Percentiles rank a stretch among this genome's conserved stretches.
Conservation (phyloP, 73 alveolate genomes). For the Diophrys sp. region DNA sequence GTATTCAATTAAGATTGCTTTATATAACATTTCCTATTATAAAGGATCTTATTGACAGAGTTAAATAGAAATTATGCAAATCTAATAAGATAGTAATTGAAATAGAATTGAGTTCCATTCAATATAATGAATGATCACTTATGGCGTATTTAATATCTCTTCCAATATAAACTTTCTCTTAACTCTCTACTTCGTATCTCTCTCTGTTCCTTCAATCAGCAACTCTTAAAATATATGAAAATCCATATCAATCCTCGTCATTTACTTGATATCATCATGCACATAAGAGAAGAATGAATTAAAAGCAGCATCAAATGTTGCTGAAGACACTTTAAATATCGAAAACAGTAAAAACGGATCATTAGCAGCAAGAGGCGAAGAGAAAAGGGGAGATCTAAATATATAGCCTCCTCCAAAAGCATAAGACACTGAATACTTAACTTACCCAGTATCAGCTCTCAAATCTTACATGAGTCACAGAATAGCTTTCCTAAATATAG, state of each 20-base stretch:
- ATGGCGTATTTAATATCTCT: conserved; percentile 21
- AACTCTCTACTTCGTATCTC: neutral
- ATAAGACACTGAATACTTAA: conserved; percentile 8
- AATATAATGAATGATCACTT: too few relatives aligned
- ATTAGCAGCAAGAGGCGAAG: conserved; percentile 9
- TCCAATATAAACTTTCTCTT: conserved; percentile 21
- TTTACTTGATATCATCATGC: conserved; percentile 18
- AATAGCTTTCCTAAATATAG: neutral
- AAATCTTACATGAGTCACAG: neutral
- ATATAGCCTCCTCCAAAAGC: conserved; percentile 22
- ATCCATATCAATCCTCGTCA: conserved; percentile 20
- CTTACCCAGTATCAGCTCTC: neutral
- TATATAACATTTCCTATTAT: too few relatives aligned
- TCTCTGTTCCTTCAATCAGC: neutral
- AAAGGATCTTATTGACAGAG: too few relatives aligned
- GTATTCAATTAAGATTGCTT: too few relatives aligned
- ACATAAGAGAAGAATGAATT: conserved; percentile 23
- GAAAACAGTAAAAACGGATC: conserved; percentile 16
- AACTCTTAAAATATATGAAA: conserved; percentile 11
- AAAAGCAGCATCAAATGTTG: conserved; percentile 9
- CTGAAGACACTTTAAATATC: conserved; percentile 7
- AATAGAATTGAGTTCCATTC: too few relatives aligned
- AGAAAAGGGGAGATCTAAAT: neutral
- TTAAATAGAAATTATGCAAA: too few relatives aligned
- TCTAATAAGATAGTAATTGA: too few relatives aligned